Evolutionary conservation across 495 filamentous ascomycete genomes (phyloP).

Genomic region (Penicillium argentinense): DNA sequence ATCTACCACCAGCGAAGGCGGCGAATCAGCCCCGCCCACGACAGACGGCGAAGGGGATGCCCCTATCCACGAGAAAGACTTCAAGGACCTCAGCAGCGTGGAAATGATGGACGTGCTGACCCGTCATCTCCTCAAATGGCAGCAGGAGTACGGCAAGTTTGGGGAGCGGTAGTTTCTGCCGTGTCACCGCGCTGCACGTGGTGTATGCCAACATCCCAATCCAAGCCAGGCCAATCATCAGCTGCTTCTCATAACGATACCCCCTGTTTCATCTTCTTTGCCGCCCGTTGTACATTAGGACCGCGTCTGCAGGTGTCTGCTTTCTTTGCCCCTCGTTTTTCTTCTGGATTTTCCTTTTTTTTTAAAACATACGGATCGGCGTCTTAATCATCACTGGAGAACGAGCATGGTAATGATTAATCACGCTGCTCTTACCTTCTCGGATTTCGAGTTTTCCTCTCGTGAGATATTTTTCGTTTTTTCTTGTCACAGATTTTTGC

Average conservation of each 20-base stretch:
- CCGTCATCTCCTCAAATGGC: conserved; percentile 74
- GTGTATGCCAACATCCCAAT: conserved; percentile 4
- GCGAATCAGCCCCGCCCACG: conserved; percentile 30
- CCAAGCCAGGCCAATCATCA: conserved; percentile 7
- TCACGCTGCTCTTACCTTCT: conserved; percentile 4
- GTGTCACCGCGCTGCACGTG: conserved; percentile 13
- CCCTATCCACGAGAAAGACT: conserved; percentile 47
- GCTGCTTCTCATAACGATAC: conserved; percentile 28
- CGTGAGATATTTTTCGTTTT: conserved; percentile 6
- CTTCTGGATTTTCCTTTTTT: conserved; percentile 8
- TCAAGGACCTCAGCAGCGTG: conserved; percentile 66
- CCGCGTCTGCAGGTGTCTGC: conserved; percentile 11
- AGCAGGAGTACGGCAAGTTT: conserved; percentile 60
- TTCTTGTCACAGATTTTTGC: background rate
- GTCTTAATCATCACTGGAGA: conserved; percentile 19
- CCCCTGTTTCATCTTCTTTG: conserved; percentile 20
- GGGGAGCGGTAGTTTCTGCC: conserved; percentile 44
- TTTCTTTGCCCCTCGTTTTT: conserved; percentile 5
- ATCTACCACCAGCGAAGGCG: conserved; percentile 27
- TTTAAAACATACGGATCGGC: conserved; percentile 19
- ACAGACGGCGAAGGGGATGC: conserved; percentile 32
- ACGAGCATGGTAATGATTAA: conserved; percentile 9
- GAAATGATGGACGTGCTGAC: conserved; percentile 85
- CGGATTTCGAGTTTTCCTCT: background rate
- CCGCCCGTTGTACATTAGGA: conserved; percentile 27